Evolutionary conservation across 2,329 filamentous ascomycete species (phyloP), one percentile per base, ranked within the genome.

Genomic region (Botryotinia calthae): DNA sequence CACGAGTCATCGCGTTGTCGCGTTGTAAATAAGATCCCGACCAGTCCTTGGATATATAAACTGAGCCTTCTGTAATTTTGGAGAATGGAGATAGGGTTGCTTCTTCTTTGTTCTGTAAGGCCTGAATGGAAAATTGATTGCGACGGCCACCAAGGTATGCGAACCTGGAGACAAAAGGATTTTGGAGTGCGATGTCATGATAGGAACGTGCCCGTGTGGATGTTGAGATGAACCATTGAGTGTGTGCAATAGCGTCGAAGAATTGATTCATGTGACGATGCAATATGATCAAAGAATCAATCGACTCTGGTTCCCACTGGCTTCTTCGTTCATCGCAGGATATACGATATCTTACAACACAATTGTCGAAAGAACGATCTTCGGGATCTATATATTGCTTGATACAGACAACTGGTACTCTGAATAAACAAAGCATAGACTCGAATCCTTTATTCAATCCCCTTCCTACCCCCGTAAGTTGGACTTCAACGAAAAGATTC

Each of bases 191-290:
- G 22, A 66, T 18, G 2, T 54, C 31, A 22, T 66, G 64, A 20
- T n/a, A 12, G n/a, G 22, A n/a, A 37, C 16, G 34, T 10, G 0
- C 14, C 7, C n/a, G 0, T 10, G 37, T 28, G 10, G 25, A 25
- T 25, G 42, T 12, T 18, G 40, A 22, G 18, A 40, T 20, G 4
- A 54, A 37, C 31, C 22, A 66, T 22, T 66, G 18, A n/a, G 46
- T 40, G 22, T 66, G 44, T 2, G 20, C n/a, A 14, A 66, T 40
- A 54, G 64, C 64, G 28, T 46, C 22, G 14, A 12, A 25, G 2
- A 66, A 28, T 37, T 28, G 31, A 37, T 40, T 16, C 22, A 66
- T 37, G 46, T 66, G 8, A 22, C 46, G 64, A 37, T 66, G 64
- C 31, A 37, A 40, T 16, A 66, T 14, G 14, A 66, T 4, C 16